Evolutionary conservation across 73 alveolate genomes (phyloP), one percentile per base, ranked within the genome.

Genomic region (Paramecium pentaurelia): DNA sequence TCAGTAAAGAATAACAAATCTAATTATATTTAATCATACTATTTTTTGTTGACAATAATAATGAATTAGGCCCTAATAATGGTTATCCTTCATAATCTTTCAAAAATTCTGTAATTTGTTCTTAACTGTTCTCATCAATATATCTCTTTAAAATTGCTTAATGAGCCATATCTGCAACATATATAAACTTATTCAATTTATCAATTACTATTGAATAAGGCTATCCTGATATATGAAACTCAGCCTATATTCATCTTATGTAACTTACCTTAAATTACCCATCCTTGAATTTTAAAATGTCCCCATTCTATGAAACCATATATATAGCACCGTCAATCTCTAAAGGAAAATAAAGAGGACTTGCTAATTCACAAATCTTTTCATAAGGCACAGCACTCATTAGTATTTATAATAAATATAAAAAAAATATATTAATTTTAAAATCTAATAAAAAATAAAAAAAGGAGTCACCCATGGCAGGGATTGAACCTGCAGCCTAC

Each of bases 51-150:
- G 97, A 87, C 30, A 96, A 86, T 30, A 96, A 94, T 92, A 98
- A 75, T 28, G 99, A 96, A 89, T 98, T 97, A 10, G 99, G 99
- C 1, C 99, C 99, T 37, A 96, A 89, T 60, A 98, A 94, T 37
- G 99, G 98, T 77, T 94, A 92, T 18, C 99, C 99, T 86, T 98
- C 99, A 92, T 96, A 98, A 30, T 98, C 99, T 83, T 96, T 95
- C 4, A 96, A 88, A 51, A 95, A 86, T 14, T 92, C 95, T 49
- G 92, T 85, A 40, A 94, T 89, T 45, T 93, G 92, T 73, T 85
- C 93, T 70, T 90, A 71, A 32, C 87, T 92, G 40, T 93, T 93
- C 40, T 73, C 94, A 45, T 86, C 97, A 59, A 98, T 89, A 59
- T 92, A 71, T 80, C 98, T 92, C 73, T 96, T 80, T 83, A 97